phyloP scores from a whole-genome alignment of 805 yeast genomes.

The Candida cerambycidarum region DNA sequence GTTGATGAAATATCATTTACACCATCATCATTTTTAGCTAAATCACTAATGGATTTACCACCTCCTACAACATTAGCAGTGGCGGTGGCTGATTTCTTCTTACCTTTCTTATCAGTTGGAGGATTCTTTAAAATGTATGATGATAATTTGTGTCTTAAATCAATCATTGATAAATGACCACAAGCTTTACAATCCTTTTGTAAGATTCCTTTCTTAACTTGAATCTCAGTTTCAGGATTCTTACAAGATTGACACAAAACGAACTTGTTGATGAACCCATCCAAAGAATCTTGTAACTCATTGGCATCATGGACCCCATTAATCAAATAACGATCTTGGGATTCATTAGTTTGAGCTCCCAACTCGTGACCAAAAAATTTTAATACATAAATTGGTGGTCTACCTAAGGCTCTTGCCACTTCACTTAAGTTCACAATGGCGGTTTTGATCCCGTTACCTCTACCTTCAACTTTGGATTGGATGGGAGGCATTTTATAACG shows the following conservation, averaged over 20 bases:
- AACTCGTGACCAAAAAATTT: slow-evolving; percentile 95
- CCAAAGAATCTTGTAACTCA: slow-evolving; percentile 89
- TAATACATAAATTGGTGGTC: slow-evolving; percentile 90
- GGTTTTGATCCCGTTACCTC: slow-evolving; percentile 99
- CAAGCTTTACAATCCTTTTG: slow-evolving; percentile 97
- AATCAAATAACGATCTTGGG: slow-evolving; percentile 76
- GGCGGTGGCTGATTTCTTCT: slow-evolving; percentile 80
- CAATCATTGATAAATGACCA: slow-evolving; percentile 84
- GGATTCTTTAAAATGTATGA: slow-evolving; percentile 89
- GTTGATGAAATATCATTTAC: slow-evolving; percentile 18
- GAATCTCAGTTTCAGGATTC: slow-evolving; percentile 95
- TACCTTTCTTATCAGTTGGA: slow-evolving; percentile 56
- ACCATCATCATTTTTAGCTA: slow-evolving; percentile 50
- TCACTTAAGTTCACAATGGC: slow-evolving; percentile 87
- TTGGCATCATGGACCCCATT: slow-evolving; percentile 92
- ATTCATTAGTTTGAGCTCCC: slow-evolving; percentile 92
- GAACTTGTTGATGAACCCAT: slow-evolving; percentile 89
- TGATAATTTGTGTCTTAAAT: slow-evolving; percentile 83
- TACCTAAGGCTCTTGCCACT: slow-evolving; percentile 89
- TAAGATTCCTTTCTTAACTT: slow-evolving; percentile 70
- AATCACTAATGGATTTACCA: slow-evolving; percentile 76
- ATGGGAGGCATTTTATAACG: slow-evolving; percentile 99
- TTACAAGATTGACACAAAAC: slow-evolving; percentile 93
- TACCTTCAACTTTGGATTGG: slow-evolving; percentile 95
- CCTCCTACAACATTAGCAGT: slow-evolving; percentile 88